Evolutionary conservation across 441 rosid species (phyloP).

Genomic region (Codiaeum variegatum): DNA sequence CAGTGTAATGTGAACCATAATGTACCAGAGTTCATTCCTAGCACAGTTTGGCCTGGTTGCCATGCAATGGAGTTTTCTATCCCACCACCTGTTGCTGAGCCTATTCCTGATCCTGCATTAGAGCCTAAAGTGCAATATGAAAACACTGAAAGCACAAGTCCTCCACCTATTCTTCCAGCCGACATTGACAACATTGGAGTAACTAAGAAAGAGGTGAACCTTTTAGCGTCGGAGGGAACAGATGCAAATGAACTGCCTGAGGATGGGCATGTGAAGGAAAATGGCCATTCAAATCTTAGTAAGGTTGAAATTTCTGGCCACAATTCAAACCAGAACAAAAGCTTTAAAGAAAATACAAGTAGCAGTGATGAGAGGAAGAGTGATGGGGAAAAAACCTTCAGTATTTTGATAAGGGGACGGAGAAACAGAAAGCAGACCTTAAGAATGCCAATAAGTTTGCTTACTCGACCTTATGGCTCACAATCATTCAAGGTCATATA

Average conservation of each 20-base stretch:
- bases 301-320: constrained; percentile 29
- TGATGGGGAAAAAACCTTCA: constrained; percentile 76
- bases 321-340: constrained; percentile 30
- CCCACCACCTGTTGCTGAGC: constrained; percentile 63
- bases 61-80: constrained; percentile 67
- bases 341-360: constrained; percentile 28
- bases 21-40: constrained; percentile 65
- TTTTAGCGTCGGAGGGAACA: constrained; percentile 33
- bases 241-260: constrained; percentile 31
- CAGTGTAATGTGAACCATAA: constrained; percentile 59
- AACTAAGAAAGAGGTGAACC: constrained; percentile 38
- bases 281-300: constrained; percentile 33
- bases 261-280: constrained; percentile 32
- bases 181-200: constrained; percentile 50
- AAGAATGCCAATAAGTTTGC: constrained; percentile 93
- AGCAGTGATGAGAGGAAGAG: constrained; percentile 37
- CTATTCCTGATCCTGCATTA: constrained; percentile 45
- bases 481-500: constrained; percentile 74
- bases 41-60: constrained; percentile 74
- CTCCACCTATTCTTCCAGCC: constrained; percentile 45
- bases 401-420: constrained; percentile 87
- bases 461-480: constrained; percentile 83
- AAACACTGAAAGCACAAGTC: constrained; percentile 30
- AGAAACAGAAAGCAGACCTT: constrained; percentile 87
- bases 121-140: constrained; percentile 38